A percentile compares a stretch with the other conserved stretches of the same genome.
Conservation (phyloP, 1,284 basidiomycete species). For the Tremellales sp. region DNA sequence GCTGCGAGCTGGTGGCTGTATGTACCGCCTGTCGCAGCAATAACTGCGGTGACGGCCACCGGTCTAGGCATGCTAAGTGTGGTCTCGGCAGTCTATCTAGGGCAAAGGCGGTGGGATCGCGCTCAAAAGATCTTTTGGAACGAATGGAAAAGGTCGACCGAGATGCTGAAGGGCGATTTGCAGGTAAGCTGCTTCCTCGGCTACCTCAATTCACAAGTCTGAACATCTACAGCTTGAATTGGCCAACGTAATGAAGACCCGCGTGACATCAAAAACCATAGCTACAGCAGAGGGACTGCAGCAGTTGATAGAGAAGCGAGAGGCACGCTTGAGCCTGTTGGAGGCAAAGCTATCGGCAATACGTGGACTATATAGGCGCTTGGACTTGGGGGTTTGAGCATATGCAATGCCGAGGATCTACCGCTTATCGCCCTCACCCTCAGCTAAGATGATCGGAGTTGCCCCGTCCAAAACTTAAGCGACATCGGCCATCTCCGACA, state of each 20-base stretch:
- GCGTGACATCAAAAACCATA: constrained; percentile 40
- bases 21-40: constrained; percentile 28
- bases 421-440: too few relatives aligned
- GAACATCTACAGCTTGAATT: not conserved
- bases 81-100: constrained; percentile 60
- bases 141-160: constrained; percentile 65
- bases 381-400: too few relatives aligned
- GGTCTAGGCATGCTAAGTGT: constrained; percentile 60
- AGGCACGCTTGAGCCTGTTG: constrained; percentile 1
- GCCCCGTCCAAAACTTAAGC: too few relatives aligned
- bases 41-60: constrained; percentile 52
- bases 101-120: constrained; percentile 65
- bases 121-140: constrained; percentile 68
- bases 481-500: too few relatives aligned
- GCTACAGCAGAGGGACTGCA: constrained; percentile 50
- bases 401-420: too few relatives aligned
- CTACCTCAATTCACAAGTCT: not conserved
- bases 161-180: constrained; percentile 68
- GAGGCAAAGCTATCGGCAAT: too few relatives aligned
- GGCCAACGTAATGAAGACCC: constrained; percentile 21
- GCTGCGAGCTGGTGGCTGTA: constrained; percentile 46
- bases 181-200: constrained; percentile 56
- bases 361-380: too few relatives aligned
- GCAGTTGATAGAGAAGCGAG: constrained; percentile 48
- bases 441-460: too few relatives aligned